Evolutionary conservation across 2,329 filamentous ascomycete genomes (phyloP).

Genomic region (Colletotrichum shisoi): DNA sequence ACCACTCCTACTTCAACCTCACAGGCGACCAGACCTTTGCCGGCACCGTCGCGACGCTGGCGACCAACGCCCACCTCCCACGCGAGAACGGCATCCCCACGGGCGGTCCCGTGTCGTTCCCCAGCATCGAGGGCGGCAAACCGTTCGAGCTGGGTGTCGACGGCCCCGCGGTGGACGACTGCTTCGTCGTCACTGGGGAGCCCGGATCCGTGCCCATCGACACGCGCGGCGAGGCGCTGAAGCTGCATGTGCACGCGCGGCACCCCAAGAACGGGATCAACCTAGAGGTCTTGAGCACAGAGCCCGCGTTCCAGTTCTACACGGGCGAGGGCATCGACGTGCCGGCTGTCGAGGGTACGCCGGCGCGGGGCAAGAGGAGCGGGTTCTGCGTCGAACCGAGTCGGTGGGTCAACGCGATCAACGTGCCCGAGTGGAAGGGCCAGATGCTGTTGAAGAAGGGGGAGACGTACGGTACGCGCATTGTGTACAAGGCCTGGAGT

Average conservation of each 20-base stretch:
- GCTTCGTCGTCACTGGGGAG: slow-evolving; percentile 79
- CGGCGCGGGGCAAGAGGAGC: slow-evolving; percentile 71
- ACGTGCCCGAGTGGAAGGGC: slow-evolving; percentile 78
- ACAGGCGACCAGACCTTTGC: slow-evolving; percentile 61
- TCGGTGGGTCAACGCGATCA: slow-evolving; percentile 87
- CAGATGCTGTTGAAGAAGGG: slow-evolving; percentile 87
- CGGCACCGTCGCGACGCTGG: slow-evolving; percentile 72
- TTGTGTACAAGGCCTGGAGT: slow-evolving; percentile 87
- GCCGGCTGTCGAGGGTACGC: slow-evolving; percentile 67
- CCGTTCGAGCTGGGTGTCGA: slow-evolving; percentile 75
- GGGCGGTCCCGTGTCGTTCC: slow-evolving; percentile 69
- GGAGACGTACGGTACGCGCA: slow-evolving; percentile 79
- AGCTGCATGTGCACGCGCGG: slow-evolving; percentile 73
- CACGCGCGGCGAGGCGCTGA: slow-evolving; percentile 69
- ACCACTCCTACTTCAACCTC: slow-evolving; percentile 85
- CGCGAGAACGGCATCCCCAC: slow-evolving; percentile 81
- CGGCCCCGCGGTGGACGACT: slow-evolving; percentile 85
- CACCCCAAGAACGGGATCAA: slow-evolving; percentile 79
- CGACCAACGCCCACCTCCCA: slow-evolving; percentile 71
- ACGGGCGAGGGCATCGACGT: slow-evolving; percentile 86
- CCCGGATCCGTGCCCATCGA: slow-evolving; percentile 69
- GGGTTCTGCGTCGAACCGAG: slow-evolving; percentile 94
- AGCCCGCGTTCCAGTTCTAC: slow-evolving; percentile 97
- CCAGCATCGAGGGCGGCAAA: slow-evolving; percentile 69
- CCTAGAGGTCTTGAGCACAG: slow-evolving; percentile 87